phyloP scores from a whole-genome alignment of 1,284 basidiomycete genomes.

The Neolentinus lepideus region DNA sequence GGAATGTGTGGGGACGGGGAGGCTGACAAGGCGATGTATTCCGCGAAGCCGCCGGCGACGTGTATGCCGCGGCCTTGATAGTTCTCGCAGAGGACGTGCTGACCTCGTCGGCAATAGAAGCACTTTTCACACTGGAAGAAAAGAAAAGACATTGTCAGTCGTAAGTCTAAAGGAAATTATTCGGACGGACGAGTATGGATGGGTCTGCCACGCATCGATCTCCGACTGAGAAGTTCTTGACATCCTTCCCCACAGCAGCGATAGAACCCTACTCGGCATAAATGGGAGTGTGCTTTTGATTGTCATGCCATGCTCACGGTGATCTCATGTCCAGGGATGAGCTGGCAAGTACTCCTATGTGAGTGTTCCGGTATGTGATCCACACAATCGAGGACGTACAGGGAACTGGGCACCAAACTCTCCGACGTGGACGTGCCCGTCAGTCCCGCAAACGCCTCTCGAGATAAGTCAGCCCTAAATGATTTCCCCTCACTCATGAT shows the following conservation, averaged over 20 bases:
- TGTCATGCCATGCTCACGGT: conserved; percentile 48
- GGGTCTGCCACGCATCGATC: conserved; percentile 79
- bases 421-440: conserved; percentile 71
- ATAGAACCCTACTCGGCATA: conserved; percentile 23
- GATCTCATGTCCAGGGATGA: conserved; percentile 76
- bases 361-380: conserved; percentile 6
- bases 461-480: conserved; percentile 5
- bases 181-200: conserved; percentile 43
- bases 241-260: conserved; percentile 64
- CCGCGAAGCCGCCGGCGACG: conserved; percentile 78
- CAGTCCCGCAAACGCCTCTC: conserved; percentile 69
- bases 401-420: conserved; percentile 78
- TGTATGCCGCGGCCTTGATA: conserved; percentile 74
- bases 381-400: conserved; percentile 25
- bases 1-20: background rate
- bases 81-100: conserved; percentile 71
- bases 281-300: background rate
- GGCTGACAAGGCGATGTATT: conserved; percentile 73
- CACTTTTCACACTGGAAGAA: conserved; percentile 61
- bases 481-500: background rate
- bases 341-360: conserved; percentile 26
- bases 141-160: background rate
- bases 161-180: background rate
- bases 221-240: conserved; percentile 59
- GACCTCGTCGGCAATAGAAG: conserved; percentile 78